Conservation (phyloP, 371 early-diverging fungal genomes). For the Apophysomyces trapeziformis region DNA sequence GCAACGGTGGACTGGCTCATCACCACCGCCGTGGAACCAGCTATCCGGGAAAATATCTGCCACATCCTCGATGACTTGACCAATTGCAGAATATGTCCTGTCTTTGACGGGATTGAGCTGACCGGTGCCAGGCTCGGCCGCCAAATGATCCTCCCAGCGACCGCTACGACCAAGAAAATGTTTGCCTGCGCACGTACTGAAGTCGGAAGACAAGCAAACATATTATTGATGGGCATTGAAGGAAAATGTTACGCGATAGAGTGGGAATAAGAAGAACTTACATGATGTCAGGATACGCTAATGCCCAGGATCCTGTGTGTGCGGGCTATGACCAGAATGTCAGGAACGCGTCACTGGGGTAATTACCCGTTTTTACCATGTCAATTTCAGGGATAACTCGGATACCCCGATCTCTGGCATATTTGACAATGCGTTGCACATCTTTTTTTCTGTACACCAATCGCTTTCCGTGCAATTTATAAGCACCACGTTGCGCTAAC, state of each 20-base stretch:
- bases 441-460: conserved; percentile 68
- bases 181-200: conserved; percentile 42
- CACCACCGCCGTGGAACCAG: conserved; percentile 71
- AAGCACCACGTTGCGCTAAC: conserved; percentile 57
- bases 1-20: conserved; percentile 76
- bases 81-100: conserved; percentile 59
- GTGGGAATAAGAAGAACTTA: conserved; percentile 25
- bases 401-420: conserved; percentile 57
- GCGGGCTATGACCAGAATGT: conserved; percentile 56
- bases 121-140: conserved; percentile 75
- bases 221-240: no score
- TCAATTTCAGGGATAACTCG: conserved; percentile 80
- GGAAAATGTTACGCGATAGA: no score
- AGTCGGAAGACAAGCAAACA: no score
- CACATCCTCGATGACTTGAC: conserved; percentile 63
- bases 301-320: conserved; percentile 66
- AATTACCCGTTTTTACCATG: conserved; percentile 55
- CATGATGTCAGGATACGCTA: conserved; percentile 43
- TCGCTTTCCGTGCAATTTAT: conserved; percentile 39
- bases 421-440: conserved; percentile 61
- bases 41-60: conserved; percentile 64
- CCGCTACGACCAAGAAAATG: conserved; percentile 44
- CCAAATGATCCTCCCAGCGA: conserved; percentile 55
- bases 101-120: conserved; percentile 69
- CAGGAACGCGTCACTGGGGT: neutral